Percentiles rank a stretch among this genome's conserved stretches.
phyloP scores from a whole-genome alignment of 2,329 filamentous ascomycete species.

The Aspergillus pseudonomiae region DNA sequence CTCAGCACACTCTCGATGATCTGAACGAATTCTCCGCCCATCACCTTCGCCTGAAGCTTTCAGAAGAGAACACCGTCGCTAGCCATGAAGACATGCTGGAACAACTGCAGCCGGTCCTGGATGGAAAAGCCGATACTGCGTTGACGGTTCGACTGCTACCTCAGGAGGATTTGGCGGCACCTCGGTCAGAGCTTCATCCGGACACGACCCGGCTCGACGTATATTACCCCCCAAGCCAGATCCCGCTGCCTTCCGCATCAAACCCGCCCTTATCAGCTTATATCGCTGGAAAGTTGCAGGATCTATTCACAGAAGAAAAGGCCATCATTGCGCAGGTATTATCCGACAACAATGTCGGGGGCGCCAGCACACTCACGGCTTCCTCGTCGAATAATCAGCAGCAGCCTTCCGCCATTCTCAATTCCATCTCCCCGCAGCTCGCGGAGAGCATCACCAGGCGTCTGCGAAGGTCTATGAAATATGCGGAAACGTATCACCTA shows the following conservation, averaged over 20 bases:
- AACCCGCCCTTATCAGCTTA: constrained; percentile 76
- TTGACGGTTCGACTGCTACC: constrained; percentile 72
- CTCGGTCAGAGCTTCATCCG: constrained; percentile 66
- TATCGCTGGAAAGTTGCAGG: constrained; percentile 75
- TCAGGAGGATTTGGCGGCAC: constrained; percentile 46
- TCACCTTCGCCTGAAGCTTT: constrained; percentile 72
- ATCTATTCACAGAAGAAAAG: constrained; percentile 84
- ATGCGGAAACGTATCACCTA: constrained; percentile 90
- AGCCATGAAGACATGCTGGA: constrained; percentile 16
- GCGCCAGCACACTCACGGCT: constrained; percentile 25
- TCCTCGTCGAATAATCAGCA: constrained; percentile 31
- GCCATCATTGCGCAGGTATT: constrained; percentile 78
- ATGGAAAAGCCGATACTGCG: constrained; percentile 53
- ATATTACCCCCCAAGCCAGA: constrained; percentile 71
- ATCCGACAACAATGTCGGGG: constrained; percentile 54
- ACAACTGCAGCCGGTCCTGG: constrained; percentile 9
- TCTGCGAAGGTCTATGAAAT: constrained; percentile 83
- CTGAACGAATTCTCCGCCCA: constrained; percentile 84
- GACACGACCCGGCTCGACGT: constrained; percentile 75
- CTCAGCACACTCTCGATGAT: constrained; percentile 83
- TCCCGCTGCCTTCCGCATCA: constrained; percentile 67
- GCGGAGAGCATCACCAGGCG: constrained; percentile 66
- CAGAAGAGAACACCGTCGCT: constrained; percentile 35
- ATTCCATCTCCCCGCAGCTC: constrained; percentile 47
- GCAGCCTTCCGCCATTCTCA: constrained; percentile 36